Evolutionary conservation across 169 alveolate species (phyloP).

Genomic region (Perkinsus olseni): DNA sequence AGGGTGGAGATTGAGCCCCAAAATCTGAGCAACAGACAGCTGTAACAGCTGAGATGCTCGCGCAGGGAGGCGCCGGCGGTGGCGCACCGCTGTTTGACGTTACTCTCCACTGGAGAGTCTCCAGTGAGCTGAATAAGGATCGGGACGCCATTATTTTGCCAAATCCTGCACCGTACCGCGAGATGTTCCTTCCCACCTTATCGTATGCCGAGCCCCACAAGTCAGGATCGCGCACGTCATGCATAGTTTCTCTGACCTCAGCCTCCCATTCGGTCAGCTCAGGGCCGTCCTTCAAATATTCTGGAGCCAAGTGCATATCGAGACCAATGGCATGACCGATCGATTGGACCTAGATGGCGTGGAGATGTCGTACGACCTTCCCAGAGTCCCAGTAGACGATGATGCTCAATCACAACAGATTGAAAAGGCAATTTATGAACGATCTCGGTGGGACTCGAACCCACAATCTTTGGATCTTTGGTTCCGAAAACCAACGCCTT

Average conservation of each 20-base stretch:
- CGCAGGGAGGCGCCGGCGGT: not conserved
- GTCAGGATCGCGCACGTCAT: not conserved
- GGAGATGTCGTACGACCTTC: no score
- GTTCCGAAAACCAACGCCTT: no score
- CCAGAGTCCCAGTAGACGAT: no score
- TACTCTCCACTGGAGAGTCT: not conserved
- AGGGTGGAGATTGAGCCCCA: not conserved
- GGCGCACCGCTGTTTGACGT: not conserved
- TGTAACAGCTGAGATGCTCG: not conserved
- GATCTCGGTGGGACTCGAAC: no score
- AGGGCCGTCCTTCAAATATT: not conserved
- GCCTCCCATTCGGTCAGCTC: not conserved
- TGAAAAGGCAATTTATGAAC: no score
- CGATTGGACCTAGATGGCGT: not conserved
- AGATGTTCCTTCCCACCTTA: not conserved
- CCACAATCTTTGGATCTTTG: no score
- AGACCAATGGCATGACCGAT: not conserved
- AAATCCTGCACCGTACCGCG: not conserved
- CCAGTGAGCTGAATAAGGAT: not conserved
- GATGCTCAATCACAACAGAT: no score
- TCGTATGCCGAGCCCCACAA: not conserved
- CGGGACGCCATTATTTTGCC: not conserved
- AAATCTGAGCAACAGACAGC: not conserved
- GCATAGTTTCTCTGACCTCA: not conserved
- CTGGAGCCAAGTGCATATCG: not conserved